Conservation (phyloP, 257 asterid species). For the Petrea volubilis region DNA sequence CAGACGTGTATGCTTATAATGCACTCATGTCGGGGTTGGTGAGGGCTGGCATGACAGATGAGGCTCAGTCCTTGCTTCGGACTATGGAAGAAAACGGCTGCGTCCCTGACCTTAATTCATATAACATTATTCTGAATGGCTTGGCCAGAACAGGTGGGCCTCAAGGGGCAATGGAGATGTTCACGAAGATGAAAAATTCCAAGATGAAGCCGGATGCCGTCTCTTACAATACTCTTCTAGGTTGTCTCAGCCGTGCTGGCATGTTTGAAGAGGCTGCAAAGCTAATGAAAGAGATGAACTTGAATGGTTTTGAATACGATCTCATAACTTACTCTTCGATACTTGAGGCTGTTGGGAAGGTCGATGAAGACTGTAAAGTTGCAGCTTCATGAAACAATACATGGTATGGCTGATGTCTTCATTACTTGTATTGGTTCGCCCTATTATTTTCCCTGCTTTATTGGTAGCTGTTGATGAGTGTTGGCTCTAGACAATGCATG, state of each 20-base stretch:
- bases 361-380: constrained; percentile 41
- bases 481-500: neutral
- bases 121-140: constrained; percentile 54
- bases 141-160: constrained; percentile 53
- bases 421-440: neutral
- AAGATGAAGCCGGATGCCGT: constrained; percentile 54
- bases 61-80: constrained; percentile 52
- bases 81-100: constrained; percentile 53
- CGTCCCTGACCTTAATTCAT: constrained; percentile 50
- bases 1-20: constrained; percentile 60
- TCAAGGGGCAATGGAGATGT: constrained; percentile 49
- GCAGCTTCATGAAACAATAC: constrained; percentile 18
- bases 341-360: constrained; percentile 62
- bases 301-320: constrained; percentile 54
- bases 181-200: constrained; percentile 43
- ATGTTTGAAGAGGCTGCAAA: constrained; percentile 66
- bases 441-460: neutral
- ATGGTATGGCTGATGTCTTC: constrained; percentile 12
- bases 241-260: constrained; percentile 61
- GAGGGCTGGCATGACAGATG: constrained; percentile 50
- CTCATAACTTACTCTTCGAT: constrained; percentile 52
- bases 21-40: constrained; percentile 70
- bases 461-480: neutral
- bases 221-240: constrained; percentile 55
- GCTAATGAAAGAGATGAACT: constrained; percentile 56